phyloP scores from a whole-genome alignment of 2,329 filamentous ascomycete genomes.

The Hypoxylon sp. region DNA sequence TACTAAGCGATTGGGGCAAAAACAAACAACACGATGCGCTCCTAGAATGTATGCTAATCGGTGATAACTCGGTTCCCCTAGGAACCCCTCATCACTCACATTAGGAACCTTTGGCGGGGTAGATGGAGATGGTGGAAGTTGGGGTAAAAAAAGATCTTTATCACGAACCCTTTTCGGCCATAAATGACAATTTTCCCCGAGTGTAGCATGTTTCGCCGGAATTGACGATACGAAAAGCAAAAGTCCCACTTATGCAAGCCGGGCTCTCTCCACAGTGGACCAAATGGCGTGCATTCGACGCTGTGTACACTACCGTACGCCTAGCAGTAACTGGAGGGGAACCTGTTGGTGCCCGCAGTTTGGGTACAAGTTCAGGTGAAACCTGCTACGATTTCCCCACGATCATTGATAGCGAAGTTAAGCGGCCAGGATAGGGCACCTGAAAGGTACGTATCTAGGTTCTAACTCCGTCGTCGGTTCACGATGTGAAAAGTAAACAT shows the following conservation, averaged over 20 bases:
- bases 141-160: slow-evolving; percentile 32
- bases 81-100: slow-evolving; percentile 20
- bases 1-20: slow-evolving; percentile 16
- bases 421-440: neutral
- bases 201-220: slow-evolving; percentile 34
- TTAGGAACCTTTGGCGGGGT: slow-evolving; percentile 28
- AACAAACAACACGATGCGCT: slow-evolving; percentile 2
- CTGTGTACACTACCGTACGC: neutral
- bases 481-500: slow-evolving; percentile 1
- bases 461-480: slow-evolving; percentile 22
- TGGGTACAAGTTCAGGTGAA: slow-evolving; percentile 6
- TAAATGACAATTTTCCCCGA: slow-evolving; percentile 48
- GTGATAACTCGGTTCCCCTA: slow-evolving; percentile 29
- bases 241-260: slow-evolving; percentile 8
- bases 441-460: neutral
- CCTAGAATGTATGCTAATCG: slow-evolving; percentile 11
- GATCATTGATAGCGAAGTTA: slow-evolving; percentile 2
- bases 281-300: slow-evolving; percentile 9
- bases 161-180: slow-evolving; percentile 29
- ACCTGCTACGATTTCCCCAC: slow-evolving; percentile 3
- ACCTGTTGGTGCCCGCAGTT: slow-evolving; percentile 31
- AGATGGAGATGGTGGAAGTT: slow-evolving; percentile 31
- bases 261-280: slow-evolving; percentile 32
- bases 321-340: slow-evolving; percentile 20
- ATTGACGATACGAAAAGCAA: slow-evolving; percentile 17